Conservation (phyloP, 768 basidiomycete species). For the Clitopilus hobsonii region DNA sequence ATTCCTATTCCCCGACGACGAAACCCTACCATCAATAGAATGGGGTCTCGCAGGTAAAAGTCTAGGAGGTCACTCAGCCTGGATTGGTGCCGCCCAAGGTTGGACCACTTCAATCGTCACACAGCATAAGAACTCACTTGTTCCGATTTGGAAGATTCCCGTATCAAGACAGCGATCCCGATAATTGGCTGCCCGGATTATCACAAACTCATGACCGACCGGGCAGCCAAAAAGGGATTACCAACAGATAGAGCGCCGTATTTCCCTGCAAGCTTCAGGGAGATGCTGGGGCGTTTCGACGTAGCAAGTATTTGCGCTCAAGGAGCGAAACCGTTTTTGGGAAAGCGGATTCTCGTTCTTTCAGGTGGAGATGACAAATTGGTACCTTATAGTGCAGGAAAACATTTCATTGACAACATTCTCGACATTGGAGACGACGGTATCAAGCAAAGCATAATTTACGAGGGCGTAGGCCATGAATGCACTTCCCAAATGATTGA, state of each 20-base stretch:
- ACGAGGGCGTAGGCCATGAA: constrained; percentile 56
- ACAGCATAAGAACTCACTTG: too few relatives aligned
- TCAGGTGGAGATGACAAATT: constrained; percentile 60
- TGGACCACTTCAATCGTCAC: too few relatives aligned
- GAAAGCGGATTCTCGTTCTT: constrained; percentile 71
- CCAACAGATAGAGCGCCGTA: constrained; percentile 39
- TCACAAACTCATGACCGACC: constrained; percentile 45
- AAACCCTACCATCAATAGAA: constrained; percentile 47
- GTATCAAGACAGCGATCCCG: constrained; percentile 40
- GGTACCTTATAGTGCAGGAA: constrained; percentile 61
- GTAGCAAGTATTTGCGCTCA: constrained; percentile 39
- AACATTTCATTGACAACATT: constrained; percentile 45
- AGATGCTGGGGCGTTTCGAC: constrained; percentile 40
- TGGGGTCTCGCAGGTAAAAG: constrained; percentile 77
- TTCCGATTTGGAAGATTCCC: constrained; percentile 29
- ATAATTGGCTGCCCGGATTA: constrained; percentile 76
- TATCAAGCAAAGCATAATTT: constrained; percentile 49
- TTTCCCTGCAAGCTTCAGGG: constrained; percentile 50
- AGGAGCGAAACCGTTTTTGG: constrained; percentile 52
- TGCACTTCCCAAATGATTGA: constrained; percentile 58
- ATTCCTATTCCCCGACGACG: constrained; percentile 66
- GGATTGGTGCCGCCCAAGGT: constrained; percentile 59
- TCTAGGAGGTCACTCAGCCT: constrained; percentile 82
- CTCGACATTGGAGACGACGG: constrained; percentile 52
- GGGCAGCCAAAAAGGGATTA: constrained; percentile 45